Conservation (phyloP, 2,329 filamentous ascomycete species). For the Tolypocladium tropicale region DNA sequence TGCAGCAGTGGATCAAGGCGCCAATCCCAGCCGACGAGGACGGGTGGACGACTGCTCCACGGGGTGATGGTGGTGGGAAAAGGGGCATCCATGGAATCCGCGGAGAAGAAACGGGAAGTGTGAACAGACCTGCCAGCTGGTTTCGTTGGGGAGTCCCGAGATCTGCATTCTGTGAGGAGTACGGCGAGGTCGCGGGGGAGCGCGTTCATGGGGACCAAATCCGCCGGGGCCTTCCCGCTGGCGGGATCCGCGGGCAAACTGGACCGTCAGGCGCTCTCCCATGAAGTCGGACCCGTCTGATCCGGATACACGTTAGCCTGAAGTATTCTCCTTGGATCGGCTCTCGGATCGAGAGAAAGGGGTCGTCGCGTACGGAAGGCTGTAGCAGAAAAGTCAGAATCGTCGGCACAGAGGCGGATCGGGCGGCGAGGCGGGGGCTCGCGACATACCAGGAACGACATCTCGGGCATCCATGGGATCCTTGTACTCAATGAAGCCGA, state of each 20-base stretch:
- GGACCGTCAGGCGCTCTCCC: conserved; percentile 93
- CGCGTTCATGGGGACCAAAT: conserved; percentile 45
- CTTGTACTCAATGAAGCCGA: conserved; percentile 99
- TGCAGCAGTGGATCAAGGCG: conserved; percentile 6
- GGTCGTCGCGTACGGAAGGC: conserved; percentile 48
- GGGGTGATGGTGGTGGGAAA: conserved; percentile 17
- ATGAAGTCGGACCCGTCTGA: conserved; percentile 95
- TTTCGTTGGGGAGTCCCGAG: conserved; percentile 91
- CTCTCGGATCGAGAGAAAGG: background rate
- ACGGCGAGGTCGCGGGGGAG: conserved; percentile 69
- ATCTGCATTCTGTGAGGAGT: conserved; percentile 97
- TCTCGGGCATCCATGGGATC: conserved; percentile 97
- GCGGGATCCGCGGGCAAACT: conserved; percentile 85
- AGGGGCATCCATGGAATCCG: conserved; percentile 28
- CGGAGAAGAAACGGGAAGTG: conserved; percentile 47
- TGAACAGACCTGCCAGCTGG: conserved; percentile 99
- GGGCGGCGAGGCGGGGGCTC: background rate
- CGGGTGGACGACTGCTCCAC: conserved; percentile 18
- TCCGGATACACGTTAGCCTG: conserved; percentile 11
- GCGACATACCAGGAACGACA: conserved; percentile 81
- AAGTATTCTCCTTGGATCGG: background rate
- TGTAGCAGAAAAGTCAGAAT: conserved; percentile 21
- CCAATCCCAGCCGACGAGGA: conserved; percentile 10
- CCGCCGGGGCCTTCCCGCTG: conserved; percentile 33
- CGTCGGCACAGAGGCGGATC: background rate